Evolutionary conservation across 2,329 filamentous ascomycete species (phyloP), one percentile per base, ranked within the genome.

Genomic region (Fusarium sp.): DNA sequence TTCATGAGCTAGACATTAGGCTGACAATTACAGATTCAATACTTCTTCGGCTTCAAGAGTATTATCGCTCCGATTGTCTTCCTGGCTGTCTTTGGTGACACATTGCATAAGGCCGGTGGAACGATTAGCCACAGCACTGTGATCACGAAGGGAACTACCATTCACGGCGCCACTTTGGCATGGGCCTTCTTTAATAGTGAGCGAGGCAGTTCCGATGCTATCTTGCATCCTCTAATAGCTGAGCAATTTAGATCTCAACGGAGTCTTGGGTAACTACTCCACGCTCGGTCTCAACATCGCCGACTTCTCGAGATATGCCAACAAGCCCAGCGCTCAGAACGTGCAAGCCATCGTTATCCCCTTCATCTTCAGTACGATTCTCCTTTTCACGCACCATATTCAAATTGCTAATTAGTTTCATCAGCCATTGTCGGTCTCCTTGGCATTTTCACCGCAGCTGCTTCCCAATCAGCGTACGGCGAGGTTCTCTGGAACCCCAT

Each of bases 241-340:
- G 16, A 38, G 24, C 2, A 29, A 29, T 29, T 4, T 8, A 55
- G 52, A 55, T 38, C 52, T 55, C 8, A 55, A 55, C 24, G 52
- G 52, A 55, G 52, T 55, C 41, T 55, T 55, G 52, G 52, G 52
- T 29, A 55, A 55, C 15, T 55, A 55, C 42, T 47, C 52, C 23
- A 55, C 52, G 11, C 52, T 55, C 42, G 52, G 52, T 8, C 52
- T 55, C 24, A 55, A 55, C 12, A 55, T 55, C 24, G 52, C 52
- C 52, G 52, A 55, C 24, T 55, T 55, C 48, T 55, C 52, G 52
- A 55, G 52, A 55, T 55, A 55, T 10, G 52, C 52, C 42, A 55
- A 55, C 24, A 55, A 55, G 31, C 52, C 52, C 16, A 55, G 42
- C n/a, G 52, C 52, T 55, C 52, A 55, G 13, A 55, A 55, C n/a